Evolutionary conservation across 2,329 filamentous ascomycete genomes (phyloP).

Genomic region (Epichloe amarillans): DNA sequence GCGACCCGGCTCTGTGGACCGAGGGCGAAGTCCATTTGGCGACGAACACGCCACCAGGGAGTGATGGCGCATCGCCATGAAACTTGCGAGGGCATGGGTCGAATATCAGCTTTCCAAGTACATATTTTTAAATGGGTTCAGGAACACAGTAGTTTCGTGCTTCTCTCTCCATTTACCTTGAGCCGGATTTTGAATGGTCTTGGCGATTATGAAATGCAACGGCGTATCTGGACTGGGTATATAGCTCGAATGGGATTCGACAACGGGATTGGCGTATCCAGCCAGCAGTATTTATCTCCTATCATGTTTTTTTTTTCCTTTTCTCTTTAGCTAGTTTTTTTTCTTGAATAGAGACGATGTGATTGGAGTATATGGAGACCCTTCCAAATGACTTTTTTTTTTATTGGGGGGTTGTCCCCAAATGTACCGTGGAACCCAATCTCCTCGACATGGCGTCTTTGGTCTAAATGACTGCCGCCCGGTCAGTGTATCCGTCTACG

Average conservation of each 20-base stretch:
- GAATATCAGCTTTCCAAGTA: background rate
- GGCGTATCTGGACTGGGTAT: constrained; percentile 2
- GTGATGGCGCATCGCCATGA: constrained; percentile 11
- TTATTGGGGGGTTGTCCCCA: too few species aligned
- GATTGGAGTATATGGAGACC: background rate
- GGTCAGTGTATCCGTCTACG: too few species aligned
- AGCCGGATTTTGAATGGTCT: background rate
- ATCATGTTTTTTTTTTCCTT: background rate
- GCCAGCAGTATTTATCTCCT: constrained; percentile 1
- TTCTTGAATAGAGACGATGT: constrained; percentile 4
- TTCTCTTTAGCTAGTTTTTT: background rate
- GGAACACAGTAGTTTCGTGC: background rate
- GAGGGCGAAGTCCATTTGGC: constrained; percentile 37
- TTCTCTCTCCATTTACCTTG: background rate
- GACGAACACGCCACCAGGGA: constrained; percentile 46
- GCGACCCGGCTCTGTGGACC: constrained; percentile 14
- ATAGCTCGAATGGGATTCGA: constrained; percentile 1
- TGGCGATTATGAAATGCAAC: constrained; percentile 3
- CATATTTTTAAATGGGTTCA: background rate
- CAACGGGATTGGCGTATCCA: constrained; percentile 1
- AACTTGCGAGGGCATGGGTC: background rate
- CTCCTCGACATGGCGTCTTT: too few species aligned
- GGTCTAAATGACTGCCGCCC: too few species aligned
- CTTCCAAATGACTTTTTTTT: too few species aligned
- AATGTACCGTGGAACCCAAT: too few species aligned